Evolutionary conservation across 2,329 filamentous ascomycete genomes (phyloP).

Genomic region (Huntiella omanensis): DNA sequence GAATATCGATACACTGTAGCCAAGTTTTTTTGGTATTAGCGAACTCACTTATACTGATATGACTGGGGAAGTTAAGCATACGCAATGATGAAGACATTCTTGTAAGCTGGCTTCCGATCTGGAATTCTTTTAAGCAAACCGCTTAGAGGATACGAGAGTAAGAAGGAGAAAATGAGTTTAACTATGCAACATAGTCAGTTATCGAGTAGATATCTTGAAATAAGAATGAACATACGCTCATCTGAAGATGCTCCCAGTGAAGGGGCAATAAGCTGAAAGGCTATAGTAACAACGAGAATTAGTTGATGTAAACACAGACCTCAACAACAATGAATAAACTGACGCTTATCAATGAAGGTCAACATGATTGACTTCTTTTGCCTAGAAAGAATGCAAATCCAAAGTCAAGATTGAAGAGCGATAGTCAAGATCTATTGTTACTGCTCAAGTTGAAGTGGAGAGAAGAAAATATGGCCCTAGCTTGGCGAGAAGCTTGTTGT

Average conservation of each 20-base stretch:
- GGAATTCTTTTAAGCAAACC: constrained; percentile 77
- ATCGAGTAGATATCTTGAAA: not conserved
- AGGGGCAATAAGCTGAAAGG: constrained; percentile 25
- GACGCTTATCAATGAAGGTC: constrained; percentile 9
- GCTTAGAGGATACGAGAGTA: constrained; percentile 82
- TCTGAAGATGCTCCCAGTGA: constrained; percentile 26
- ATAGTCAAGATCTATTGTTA: too few species aligned
- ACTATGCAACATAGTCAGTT: constrained; percentile 32
- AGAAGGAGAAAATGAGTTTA: constrained; percentile 79
- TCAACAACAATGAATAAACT: constrained; percentile 1
- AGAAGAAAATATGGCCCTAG: too few species aligned
- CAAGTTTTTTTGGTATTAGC: not conserved
- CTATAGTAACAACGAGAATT: constrained; percentile 15
- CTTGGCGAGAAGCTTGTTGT: too few species aligned
- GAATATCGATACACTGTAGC: constrained; percentile 54
- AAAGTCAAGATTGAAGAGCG: too few species aligned
- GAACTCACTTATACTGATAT: not conserved
- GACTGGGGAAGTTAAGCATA: constrained; percentile 19
- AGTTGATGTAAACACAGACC: not conserved
- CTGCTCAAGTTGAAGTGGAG: too few species aligned
- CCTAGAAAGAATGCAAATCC: too few species aligned
- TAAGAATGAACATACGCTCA: constrained; percentile 22
- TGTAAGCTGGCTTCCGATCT: constrained; percentile 62
- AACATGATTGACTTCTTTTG: constrained; percentile 3
- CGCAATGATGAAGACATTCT: constrained; percentile 76